These are phyloP conservation scores for Sclerotinia subarctica DNA, from an alignment of 2,329 filamentous ascomycete species.

Conservation along the genomic window DNA sequence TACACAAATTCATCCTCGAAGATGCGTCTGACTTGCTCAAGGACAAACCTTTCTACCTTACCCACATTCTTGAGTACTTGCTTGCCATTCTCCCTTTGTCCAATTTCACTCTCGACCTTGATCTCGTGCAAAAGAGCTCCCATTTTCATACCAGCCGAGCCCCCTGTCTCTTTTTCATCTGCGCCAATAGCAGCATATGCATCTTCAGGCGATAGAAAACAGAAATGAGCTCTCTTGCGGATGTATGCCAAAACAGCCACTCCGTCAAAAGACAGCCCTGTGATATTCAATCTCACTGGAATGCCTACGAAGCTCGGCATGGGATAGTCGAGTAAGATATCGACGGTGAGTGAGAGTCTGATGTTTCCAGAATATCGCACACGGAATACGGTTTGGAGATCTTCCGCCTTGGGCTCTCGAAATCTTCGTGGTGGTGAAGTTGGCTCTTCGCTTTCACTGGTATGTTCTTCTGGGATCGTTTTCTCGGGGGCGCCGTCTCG, in stretches of 20 bases:
- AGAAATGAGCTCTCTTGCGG: conserved; percentile 84
- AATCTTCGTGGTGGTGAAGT: conserved; percentile 50
- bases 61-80: conserved; percentile 97
- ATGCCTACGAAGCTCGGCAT: conserved; percentile 98
- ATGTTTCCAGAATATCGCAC: conserved; percentile 88
- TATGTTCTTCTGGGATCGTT: conserved; percentile 34
- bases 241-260: conserved; percentile 92
- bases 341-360: conserved; percentile 82
- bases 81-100: conserved; percentile 83
- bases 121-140: conserved; percentile 88
- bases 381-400: conserved; percentile 88
- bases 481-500: conserved; percentile 46
- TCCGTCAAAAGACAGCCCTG: conserved; percentile 90
- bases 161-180: conserved; percentile 31
- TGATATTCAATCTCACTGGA: conserved; percentile 90
- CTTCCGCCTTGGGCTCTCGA: conserved; percentile 74
- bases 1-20: conserved; percentile 99
- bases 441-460: conserved; percentile 34
- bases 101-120: conserved; percentile 95
- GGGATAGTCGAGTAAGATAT: conserved; percentile 94
- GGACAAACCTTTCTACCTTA: conserved; percentile 95
- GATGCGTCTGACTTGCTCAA: conserved; percentile 93
- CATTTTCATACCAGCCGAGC: conserved; percentile 45
- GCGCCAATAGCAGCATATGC: conserved; percentile 65
- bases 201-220: conserved; percentile 90